Evolutionary conservation across 345 rosid species (phyloP), one percentile per base, ranked within the genome.

Genomic region (Camelina hispida): DNA sequence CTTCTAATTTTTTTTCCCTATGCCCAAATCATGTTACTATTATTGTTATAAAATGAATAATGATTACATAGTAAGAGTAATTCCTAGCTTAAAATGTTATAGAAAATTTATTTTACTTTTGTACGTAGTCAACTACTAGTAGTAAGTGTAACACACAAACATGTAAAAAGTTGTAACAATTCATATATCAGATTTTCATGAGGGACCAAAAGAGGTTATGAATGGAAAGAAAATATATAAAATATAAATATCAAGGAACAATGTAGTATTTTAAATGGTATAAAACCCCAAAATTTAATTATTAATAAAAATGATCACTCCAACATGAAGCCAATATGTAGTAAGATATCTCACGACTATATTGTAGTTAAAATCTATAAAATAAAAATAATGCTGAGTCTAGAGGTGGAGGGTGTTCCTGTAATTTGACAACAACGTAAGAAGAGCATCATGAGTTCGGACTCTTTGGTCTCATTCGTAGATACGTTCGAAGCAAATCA

Each of bases 401-500:
- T 23, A 58, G 72, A 68, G 42, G 37, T 4, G 4, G 23, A 23
- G 66, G 54, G 17, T 9, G 17, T 11, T 65, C 4, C 15, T 30
- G 44, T 63, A 35, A 47, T 38, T 58, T 40, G 13, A 40, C 15
- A 22, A 11, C 25, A 22, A 11, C 25, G 42, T 50, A 23, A 50
- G 50, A 23, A 50, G 50, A 22, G 37, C 9, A 47, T 10, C 18
- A 40, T n/a, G 40, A 38, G 17, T 35, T 59, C 35, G 50, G 50
- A 44, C 56, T 10, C 25, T 50, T 71, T 47, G 75, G 68, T 60
- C 50, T 62, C 42, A 40, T 23, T 72, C 62, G 34, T 28, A 38
- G 35, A 50, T 61, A 62, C 62, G 56, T 68, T 51, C n/a, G 38
- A 50, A 58, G 53, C 20, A 58, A 6, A 68, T 40, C 46, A 46